Evolutionary conservation across 202 grass and related monocot species (phyloP), one percentile per base, ranked within the genome.

Genomic region (Dendrocalamus latiflorus): DNA sequence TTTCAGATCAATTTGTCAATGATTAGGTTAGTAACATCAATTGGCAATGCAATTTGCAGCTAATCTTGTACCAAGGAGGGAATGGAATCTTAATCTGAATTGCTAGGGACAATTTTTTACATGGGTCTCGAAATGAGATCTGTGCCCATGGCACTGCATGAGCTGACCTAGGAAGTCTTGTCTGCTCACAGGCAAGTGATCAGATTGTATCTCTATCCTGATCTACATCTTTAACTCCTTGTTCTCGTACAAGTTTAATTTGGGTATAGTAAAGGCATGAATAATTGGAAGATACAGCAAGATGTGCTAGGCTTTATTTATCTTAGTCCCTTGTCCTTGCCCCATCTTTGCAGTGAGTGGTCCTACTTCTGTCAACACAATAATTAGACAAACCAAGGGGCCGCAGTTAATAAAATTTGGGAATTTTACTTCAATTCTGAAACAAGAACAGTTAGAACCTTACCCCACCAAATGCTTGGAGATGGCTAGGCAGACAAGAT

Each of bases 51-150:
- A 67, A 53, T 82, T 89, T 89, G 72, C 58, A 78, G 58, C 73
- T 82, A 78, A 82, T 77, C 73, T 6, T 65, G 45, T 65, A 45
- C 45, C 45, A 71, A 21, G 11, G 64, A 48, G 5, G 37, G 76
- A 62, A 72, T 72, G 83, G 83, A 70, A 82, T 86, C 87, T 82
- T 67, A 77, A 48, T 66, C 72, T 78, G 57, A 72, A 51, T 51
- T 76, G 49, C 37, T 76, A 57, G 63, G 11, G 38, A 16, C n/a
- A 42, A 8, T 28, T 63, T 74, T 72, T 50, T 72, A 63, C 30
- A 67, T 51, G 21, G 28, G 57, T 24, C 82, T 82, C 49, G 66
- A 81, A 77, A 66, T 25, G 72, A 77, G 65, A 64, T 82, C 45
- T 85, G 76, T 68, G 43, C 55, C 44, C 65, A 83, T 49, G 86